Evolutionary conservation across 768 basidiomycete genomes (phyloP), one percentile per base, ranked within the genome.

Genomic region (Suillus discolor): DNA sequence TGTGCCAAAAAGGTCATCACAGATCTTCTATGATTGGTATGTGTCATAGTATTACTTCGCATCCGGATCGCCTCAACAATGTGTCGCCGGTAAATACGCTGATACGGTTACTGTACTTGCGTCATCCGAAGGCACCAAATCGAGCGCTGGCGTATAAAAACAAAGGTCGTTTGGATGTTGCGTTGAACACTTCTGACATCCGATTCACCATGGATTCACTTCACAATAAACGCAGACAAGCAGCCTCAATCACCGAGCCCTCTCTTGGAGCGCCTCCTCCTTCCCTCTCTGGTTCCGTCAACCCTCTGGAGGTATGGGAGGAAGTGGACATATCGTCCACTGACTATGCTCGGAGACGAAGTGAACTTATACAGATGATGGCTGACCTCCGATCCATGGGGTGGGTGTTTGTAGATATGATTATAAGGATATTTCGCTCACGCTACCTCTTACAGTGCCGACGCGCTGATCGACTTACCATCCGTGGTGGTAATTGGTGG

Each of bases 401-500:
- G 84, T 73, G 71, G 39, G 72, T 71, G 20, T 7, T 57, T 36
- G 16, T 11, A 2, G 25, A 8, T 36, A 36, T 6, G 13, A 25
- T 54, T 47, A 5, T 61, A 25, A 23, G n/a, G 23, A 7, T 20
- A 12, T 20, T 9, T 16, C n/a, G 25, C 31, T 71, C 41, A 72
- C 6, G 20, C 36, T 23, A n/a, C 44, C 57, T 63, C 36, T 36
- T 62, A 12, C 65, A 85, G 84, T 4, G 81, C 79, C 8, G 70
- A 76, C 2, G 71, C 70, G 7, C 39, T 79, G 41, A 75, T 87
- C 0, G 79, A 83, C 64, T 68, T 86, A 16, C 86, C 86, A n/a
- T 77, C 80, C 8, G 80, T 87, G 12, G 83, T 80, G 0, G 86
- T 87, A 6, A 87, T 87, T 36, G 87, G 86, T 1, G 78, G 81